phyloP scores from a whole-genome alignment of 495 filamentous ascomycete species.

The Massariosphaeria phaeospora region DNA sequence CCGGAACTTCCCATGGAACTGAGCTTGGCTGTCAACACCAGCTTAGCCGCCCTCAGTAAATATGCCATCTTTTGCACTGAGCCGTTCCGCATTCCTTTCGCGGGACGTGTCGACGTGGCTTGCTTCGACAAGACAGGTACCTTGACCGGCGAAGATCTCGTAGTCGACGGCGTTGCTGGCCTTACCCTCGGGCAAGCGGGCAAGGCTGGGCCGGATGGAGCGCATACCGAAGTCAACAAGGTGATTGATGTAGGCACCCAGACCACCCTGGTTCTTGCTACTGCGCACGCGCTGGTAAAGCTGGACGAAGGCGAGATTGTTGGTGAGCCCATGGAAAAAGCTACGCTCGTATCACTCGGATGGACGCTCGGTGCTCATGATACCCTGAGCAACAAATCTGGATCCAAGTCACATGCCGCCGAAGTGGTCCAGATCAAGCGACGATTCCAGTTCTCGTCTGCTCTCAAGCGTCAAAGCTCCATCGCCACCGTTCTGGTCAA shows the following conservation, averaged over 20 bases:
- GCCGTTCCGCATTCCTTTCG: conserved; percentile 97
- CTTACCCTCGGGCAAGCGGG: conserved; percentile 64
- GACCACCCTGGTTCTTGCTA: conserved; percentile 90
- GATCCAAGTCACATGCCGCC: conserved; percentile 43
- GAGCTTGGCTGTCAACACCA: conserved; percentile 96
- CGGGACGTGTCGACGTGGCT: conserved; percentile 90
- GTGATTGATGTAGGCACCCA: conserved; percentile 62
- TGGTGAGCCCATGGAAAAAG: conserved; percentile 98
- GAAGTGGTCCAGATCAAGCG: conserved; percentile 85
- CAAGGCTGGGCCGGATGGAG: conserved; percentile 68
- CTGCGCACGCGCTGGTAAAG: conserved; percentile 90
- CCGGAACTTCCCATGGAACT: conserved; percentile 98
- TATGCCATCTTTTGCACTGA: conserved; percentile 98
- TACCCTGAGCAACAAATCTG: conserved; percentile 59
- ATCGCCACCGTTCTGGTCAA: conserved; percentile 71
- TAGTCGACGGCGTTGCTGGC: conserved; percentile 95
- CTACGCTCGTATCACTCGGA: conserved; percentile 79
- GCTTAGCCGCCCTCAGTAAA: conserved; percentile 86
- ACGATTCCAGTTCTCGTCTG: conserved; percentile 96
- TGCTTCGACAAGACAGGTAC: conserved; percentile 99
- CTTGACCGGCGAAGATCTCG: conserved; percentile 91
- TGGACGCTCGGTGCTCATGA: conserved; percentile 90
- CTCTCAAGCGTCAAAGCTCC: conserved; percentile 91
- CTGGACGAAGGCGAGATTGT: conserved; percentile 96
- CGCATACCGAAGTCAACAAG: conserved; percentile 66